Base-by-base conservation (phyloP, 345 rosid species). In the Salix exigua region DNA sequence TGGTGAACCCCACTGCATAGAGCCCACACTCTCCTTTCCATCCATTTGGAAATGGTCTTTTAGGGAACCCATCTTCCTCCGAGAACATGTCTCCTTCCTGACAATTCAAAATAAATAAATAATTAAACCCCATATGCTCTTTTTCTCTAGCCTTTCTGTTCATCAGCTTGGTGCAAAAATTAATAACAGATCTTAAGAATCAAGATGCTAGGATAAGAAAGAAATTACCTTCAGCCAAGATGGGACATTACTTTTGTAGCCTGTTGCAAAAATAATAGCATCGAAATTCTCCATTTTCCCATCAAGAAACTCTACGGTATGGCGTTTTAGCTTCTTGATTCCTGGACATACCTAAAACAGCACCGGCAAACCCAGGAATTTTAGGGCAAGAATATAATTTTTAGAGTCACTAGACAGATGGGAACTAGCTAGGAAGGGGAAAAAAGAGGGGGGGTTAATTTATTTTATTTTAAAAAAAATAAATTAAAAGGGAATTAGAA, bases 261-360 rank as follows among this genome's bases (percentile, higher is more conserved):
- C 98, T 0, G 98, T 94, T 23, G 98, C 98, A 9, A 94, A 87
- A 73, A 94, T 83, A 71, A 94, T 90, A 46, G 91, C 94, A n/a
- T 94, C 98, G 14, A 90, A 92, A 18, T 70, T 89, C 75, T 86
- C 93, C 3, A 70, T 82, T 75, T 78, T 84, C 46, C 97, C 97
- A 77, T 93, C 85, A 11, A 87, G 87, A 85, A 94, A 94, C 85
- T 92, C 97, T 44, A 79, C 98, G 2, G 86, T 77, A 28, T 83
- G 74, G 28, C 76, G 60, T 74, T 75, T 81, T 70, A 92, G 65
- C 72, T 89, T 86, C 87, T 88, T 88, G 48, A 94, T 82, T 25
- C 86, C 97, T 13, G 79, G 87, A 44, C 65, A 88, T 61, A 94
- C 97, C 98, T 94, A 70, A 37, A 53, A 14, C 26, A 65, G 2